These are phyloP conservation scores for Cladochytrium replicatum DNA, from an alignment of 192 early-diverging fungal species.

Conservation along the genomic window DNA sequence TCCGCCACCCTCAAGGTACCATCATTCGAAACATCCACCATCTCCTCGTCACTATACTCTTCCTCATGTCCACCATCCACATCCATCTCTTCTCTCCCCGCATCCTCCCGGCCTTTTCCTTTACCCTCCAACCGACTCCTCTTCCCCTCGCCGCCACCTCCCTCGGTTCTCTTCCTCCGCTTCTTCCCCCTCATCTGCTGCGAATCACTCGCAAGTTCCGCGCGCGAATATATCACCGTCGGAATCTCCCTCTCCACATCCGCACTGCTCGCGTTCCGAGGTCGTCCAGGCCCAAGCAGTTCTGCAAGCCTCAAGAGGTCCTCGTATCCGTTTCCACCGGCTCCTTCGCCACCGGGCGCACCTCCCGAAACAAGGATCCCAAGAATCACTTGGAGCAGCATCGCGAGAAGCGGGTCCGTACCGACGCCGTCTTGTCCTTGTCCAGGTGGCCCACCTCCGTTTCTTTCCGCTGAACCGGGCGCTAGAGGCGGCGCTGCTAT, in stretches of 20 bases:
- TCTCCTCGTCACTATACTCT: conserved; percentile 3
- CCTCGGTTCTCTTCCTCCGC: not conserved
- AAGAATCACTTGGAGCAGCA: too few relatives aligned
- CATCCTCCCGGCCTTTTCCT: not conserved
- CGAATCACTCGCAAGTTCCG: not conserved
- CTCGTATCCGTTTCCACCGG: conserved; percentile 23
- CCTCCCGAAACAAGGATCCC: too few relatives aligned
- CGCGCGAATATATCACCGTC: conserved; percentile 8
- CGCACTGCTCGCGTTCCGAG: conserved; percentile 19
- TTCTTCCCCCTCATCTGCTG: not conserved
- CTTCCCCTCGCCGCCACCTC: not conserved
- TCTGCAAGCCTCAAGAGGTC: conserved; percentile 29
- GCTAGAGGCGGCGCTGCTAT: too few relatives aligned
- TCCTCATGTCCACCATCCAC: conserved; percentile 4
- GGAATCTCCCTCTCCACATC: conserved; percentile 33
- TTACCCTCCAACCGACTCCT: not conserved
- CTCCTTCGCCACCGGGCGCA: too few relatives aligned
- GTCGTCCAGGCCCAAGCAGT: conserved; percentile 32
- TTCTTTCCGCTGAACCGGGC: too few relatives aligned
- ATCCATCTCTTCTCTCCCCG: conserved; percentile 1
- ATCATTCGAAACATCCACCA: conserved; percentile 8
- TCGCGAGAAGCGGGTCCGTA: too few relatives aligned
- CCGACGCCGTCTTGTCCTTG: too few relatives aligned
- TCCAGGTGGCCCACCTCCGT: too few relatives aligned
- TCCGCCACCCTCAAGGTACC: conserved; percentile 17